Conservation (phyloP, 2,329 filamentous ascomycete genomes). For the Pseudogymnoascus sp. region DNA sequence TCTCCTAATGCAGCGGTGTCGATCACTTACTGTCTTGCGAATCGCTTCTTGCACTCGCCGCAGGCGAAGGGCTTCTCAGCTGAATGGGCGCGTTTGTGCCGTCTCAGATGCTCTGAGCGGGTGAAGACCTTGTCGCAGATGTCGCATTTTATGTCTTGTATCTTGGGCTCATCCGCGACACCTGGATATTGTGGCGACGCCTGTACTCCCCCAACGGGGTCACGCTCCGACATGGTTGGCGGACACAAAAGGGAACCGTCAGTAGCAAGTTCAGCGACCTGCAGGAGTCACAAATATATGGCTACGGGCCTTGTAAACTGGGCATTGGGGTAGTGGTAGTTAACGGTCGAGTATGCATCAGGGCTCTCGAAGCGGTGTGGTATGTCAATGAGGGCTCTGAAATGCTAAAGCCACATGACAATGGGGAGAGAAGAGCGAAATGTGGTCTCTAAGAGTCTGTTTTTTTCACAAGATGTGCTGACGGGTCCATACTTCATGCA, state of each 20-base stretch:
- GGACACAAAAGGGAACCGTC: not conserved
- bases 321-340: not conserved
- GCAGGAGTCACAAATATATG: not conserved
- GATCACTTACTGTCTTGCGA: constrained; percentile 5
- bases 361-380: not conserved
- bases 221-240: constrained; percentile 7
- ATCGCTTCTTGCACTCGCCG: constrained; percentile 8
- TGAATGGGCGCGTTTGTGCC: constrained; percentile 49
- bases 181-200: not conserved
- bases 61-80: constrained; percentile 36
- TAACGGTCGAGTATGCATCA: not conserved
- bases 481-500: not conserved
- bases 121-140: constrained; percentile 33
- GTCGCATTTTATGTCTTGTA: constrained; percentile 9
- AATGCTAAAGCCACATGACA: not conserved
- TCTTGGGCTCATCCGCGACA: not conserved
- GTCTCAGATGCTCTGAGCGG: constrained; percentile 48
- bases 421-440: not conserved
- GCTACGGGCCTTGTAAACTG: not conserved
- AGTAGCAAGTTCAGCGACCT: not conserved
- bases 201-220: not conserved
- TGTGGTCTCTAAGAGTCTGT: not conserved
- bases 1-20: not conserved
- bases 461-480: not conserved
- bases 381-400: not conserved